A percentile compares a stretch with the other conserved stretches of the same genome.
phyloP scores from a whole-genome alignment of 2,329 filamentous ascomycete species.

The Trichoderma harzianum region DNA sequence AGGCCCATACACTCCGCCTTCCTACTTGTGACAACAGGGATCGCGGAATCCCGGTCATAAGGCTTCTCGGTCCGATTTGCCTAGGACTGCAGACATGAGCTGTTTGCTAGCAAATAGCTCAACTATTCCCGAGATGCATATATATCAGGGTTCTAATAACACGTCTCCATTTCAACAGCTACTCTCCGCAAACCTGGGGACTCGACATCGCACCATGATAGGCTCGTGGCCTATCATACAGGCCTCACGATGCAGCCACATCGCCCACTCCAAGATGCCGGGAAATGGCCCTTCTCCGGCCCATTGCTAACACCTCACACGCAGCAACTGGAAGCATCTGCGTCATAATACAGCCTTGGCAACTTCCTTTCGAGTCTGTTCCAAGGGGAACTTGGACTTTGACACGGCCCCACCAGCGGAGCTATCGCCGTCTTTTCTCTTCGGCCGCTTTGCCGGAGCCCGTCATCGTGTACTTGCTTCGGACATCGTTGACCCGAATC shows the following conservation, averaged over 20 bases:
- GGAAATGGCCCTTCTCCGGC: neutral
- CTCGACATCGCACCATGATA: neutral
- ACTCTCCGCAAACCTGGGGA: neutral
- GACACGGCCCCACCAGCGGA: neutral
- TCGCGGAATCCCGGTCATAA: neutral
- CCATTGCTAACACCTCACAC: neutral
- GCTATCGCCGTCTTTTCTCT: neutral
- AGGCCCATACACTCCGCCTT: neutral
- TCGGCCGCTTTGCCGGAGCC: neutral
- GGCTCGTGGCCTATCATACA: neutral
- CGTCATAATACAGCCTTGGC: neutral
- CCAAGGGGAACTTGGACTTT: neutral
- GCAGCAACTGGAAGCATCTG: neutral
- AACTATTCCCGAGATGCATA: neutral
- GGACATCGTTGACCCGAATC: neutral
- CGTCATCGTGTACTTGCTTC: neutral
- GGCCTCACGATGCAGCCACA: neutral
- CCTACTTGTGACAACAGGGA: neutral
- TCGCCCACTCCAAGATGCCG: neutral
- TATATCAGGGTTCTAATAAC: neutral
- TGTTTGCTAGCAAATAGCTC: neutral
- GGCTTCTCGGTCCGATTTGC: neutral
- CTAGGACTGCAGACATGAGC: neutral
- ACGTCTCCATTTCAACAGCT: neutral
- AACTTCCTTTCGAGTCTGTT: neutral